Base-by-base conservation (phyloP, 805 yeast genomes). In the Blastobotrys americana region DNA sequence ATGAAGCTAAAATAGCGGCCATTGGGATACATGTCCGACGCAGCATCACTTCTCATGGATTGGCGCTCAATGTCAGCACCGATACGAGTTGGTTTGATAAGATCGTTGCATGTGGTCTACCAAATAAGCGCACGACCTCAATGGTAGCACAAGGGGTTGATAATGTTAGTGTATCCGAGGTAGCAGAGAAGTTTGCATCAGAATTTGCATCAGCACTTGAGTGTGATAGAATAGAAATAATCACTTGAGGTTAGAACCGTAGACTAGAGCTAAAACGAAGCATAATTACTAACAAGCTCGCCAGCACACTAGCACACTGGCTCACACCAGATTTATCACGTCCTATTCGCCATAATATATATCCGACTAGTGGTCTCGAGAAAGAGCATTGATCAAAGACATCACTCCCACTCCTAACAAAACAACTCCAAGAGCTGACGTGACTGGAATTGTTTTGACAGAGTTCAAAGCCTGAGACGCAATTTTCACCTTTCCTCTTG, bases 21-120 rank as follows among this genome's bases (percentile, higher is more conserved):
- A 76, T 94, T 3, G 98, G 98, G 0, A 78, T 90, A 42, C 88
- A 87, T 56, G 80, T 90, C 4, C 81, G 87, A 50, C 68, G 96
- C 46, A 79, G 84, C 9, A 73, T 93, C 25, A 86, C 97, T 0
- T 79, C 93, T 0, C 96, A 89, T 65, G 98, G 99, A 0, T 70
- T 90, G 13, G 85, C 90, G 1, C 72, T 93, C 37, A 93, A 93
- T 58, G 80, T 84, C 2, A 49, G 58, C 25, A 87, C 95, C 0
- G 88, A 88, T 55, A 69, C 87, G 37, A 71, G 76, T 33, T 84
- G 73, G 64, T 72, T 90, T 54, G 82, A 86, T 48, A 69, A 71
- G 0, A 77, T 85, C 50, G 80, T 78, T 3, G 85, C 95, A 73
- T 93, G 98, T 67, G 97, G 97, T 1, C 67, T 89, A 27, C 77